phyloP scores from a whole-genome alignment of 2,329 filamentous ascomycete species.

The Talaromyces islandicus region DNA sequence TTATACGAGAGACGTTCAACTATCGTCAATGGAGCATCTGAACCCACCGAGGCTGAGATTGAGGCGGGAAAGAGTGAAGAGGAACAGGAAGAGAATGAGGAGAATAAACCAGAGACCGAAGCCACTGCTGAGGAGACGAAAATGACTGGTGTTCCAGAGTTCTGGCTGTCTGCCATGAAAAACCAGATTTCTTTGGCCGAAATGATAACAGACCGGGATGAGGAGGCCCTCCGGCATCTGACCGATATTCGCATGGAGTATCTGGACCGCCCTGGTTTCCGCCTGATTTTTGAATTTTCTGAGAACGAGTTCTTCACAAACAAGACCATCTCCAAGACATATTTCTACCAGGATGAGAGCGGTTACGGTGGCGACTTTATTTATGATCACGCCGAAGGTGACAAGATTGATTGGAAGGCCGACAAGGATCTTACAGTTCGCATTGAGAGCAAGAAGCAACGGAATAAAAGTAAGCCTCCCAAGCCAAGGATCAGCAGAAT shows the following conservation, averaged over 20 bases:
- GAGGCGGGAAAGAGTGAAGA: constrained; percentile 77
- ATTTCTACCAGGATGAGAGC: constrained; percentile 98
- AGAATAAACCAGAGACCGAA: constrained; percentile 48
- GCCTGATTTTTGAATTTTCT: constrained; percentile 92
- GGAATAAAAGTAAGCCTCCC: constrained; percentile 83
- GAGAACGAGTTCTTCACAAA: constrained; percentile 97
- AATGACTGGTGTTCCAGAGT: constrained; percentile 86
- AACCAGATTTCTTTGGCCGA: constrained; percentile 96
- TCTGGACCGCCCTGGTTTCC: constrained; percentile 95
- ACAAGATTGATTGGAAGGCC: constrained; percentile 95
- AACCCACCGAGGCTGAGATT: constrained; percentile 84
- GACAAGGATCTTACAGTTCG: constrained; percentile 90
- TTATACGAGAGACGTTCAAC: constrained; percentile 91
- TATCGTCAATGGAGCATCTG: constrained; percentile 80
- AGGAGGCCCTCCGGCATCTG: constrained; percentile 83
- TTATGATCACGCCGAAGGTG: constrained; percentile 96
- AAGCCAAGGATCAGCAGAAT: neutral
- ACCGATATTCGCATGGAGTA: constrained; percentile 98
- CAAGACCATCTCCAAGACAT: constrained; percentile 95
- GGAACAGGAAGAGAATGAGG: constrained; percentile 57
- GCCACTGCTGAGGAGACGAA: constrained; percentile 36
- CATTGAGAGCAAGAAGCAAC: constrained; percentile 98
- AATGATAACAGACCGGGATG: constrained; percentile 97
- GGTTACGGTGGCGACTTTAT: constrained; percentile 99
- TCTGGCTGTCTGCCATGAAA: constrained; percentile 99